Conservation (phyloP, 2,329 filamentous ascomycete genomes). For the Microdochium nivale region DNA sequence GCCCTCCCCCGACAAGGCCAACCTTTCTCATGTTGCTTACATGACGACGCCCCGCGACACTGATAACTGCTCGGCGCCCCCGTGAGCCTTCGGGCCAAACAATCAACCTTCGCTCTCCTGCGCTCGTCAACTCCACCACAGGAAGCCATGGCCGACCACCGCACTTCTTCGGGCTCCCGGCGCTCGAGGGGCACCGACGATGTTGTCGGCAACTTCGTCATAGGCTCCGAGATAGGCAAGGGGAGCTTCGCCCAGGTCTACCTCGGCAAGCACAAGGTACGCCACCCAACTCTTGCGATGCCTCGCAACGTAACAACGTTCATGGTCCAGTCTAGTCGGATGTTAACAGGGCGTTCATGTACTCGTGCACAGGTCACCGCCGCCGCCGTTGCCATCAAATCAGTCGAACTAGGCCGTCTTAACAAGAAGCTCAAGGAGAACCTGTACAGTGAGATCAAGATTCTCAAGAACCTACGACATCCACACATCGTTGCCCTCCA, state of each 20-base stretch:
- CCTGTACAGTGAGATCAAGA: constrained; percentile 89
- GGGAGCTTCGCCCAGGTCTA: constrained; percentile 97
- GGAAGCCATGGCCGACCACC: constrained; percentile 23
- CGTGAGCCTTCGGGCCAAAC: constrained; percentile 21
- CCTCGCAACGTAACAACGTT: not conserved
- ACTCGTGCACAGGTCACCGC: constrained; percentile 53
- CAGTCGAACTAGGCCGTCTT: constrained; percentile 80
- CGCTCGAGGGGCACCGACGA: constrained; percentile 28
- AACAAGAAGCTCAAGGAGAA: constrained; percentile 97
- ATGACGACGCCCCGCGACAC: constrained; percentile 19
- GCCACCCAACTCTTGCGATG: constrained; percentile 16
- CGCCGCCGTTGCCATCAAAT: constrained; percentile 89
- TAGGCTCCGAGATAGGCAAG: constrained; percentile 87
- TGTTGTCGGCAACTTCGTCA: constrained; percentile 65
- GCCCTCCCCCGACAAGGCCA: constrained; percentile 1
- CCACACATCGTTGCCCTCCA: constrained; percentile 95
- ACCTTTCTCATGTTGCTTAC: constrained; percentile 12
- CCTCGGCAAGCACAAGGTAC: constrained; percentile 74
- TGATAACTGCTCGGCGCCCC: constrained; percentile 15
- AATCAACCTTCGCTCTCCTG: constrained; percentile 17
- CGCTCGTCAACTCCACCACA: constrained; percentile 19
- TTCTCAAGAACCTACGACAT: constrained; percentile 86
- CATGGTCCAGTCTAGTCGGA: not conserved
- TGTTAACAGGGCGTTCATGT: not conserved
- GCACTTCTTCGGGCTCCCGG: constrained; percentile 17